These are phyloP conservation scores for Breviolum minutum DNA, from an alignment of 73 alveolate species.

Conservation along the genomic window DNA sequence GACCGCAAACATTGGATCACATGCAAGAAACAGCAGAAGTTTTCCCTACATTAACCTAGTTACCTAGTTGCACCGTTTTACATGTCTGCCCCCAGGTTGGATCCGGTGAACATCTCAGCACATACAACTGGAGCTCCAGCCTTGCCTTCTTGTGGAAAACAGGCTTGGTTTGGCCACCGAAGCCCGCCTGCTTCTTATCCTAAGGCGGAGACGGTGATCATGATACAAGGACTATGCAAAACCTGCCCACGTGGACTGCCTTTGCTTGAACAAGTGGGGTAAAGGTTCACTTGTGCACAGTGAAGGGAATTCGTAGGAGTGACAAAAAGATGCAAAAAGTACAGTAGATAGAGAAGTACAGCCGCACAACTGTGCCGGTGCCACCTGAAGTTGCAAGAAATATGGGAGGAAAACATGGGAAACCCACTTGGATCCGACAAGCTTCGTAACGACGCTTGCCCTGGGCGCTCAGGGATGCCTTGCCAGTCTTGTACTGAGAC, in stretches of 20 bases:
- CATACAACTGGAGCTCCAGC: neutral
- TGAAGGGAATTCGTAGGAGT: neutral
- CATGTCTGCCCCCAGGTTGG: neutral
- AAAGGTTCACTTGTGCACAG: too few relatives aligned
- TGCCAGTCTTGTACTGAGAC: slow-evolving; percentile 98
- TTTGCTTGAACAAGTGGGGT: too few relatives aligned
- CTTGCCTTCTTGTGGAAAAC: slow-evolving; percentile 96
- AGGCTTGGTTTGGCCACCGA: slow-evolving; percentile 99
- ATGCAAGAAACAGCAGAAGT: neutral
- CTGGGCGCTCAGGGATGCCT: slow-evolving; percentile 97
- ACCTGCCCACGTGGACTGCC: too few relatives aligned
- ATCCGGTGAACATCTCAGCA: too few relatives aligned
- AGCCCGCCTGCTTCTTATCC: slow-evolving; percentile 97
- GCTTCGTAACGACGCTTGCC: slow-evolving; percentile 98
- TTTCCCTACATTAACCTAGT: too few relatives aligned
- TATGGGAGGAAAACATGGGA: too few relatives aligned
- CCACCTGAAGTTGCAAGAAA: slow-evolving; percentile 94
- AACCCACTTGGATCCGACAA: neutral
- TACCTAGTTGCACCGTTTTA: neutral
- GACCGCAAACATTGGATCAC: neutral
- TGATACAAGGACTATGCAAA: too few relatives aligned
- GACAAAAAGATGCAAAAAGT: too few relatives aligned
- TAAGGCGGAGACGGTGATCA: too few relatives aligned
- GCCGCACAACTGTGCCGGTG: slow-evolving; percentile 18
- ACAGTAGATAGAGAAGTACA: too few relatives aligned